Evolutionary conservation across 2,329 filamentous ascomycete species (phyloP).

Genomic region (Diaporthe citri): DNA sequence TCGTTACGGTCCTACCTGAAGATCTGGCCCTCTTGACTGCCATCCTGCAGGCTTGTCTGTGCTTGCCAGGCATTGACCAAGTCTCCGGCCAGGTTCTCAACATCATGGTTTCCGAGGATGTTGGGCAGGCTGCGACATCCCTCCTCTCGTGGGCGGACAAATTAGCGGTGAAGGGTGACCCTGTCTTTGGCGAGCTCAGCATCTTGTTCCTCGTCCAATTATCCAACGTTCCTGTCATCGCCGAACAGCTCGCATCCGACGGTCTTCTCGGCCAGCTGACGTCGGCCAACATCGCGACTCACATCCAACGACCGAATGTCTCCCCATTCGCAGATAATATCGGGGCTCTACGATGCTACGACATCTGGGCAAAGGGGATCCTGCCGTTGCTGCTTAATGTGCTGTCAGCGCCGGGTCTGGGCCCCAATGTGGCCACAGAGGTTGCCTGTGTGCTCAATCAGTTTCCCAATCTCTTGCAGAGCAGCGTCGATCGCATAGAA

Average conservation of each 20-base stretch:
- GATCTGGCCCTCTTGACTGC: conserved; percentile 91
- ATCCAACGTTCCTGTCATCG: conserved; percentile 82
- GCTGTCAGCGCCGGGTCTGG: conserved; percentile 76
- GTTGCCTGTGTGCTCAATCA: conserved; percentile 89
- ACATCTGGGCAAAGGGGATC: conserved; percentile 90
- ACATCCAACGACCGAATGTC: conserved; percentile 78
- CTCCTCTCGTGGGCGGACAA: conserved; percentile 96
- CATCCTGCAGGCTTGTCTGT: conserved; percentile 86
- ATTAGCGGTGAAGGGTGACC: conserved; percentile 82
- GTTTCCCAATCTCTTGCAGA: conserved; percentile 82
- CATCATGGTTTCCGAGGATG: conserved; percentile 77
- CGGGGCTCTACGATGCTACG: conserved; percentile 80
- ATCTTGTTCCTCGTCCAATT: conserved; percentile 90
- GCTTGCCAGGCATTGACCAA: conserved; percentile 80
- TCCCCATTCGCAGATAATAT: conserved; percentile 83
- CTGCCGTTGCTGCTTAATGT: conserved; percentile 91
- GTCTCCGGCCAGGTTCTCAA: conserved; percentile 78
- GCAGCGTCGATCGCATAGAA: conserved; percentile 80
- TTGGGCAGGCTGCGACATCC: conserved; percentile 83
- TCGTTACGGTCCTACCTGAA: conserved; percentile 74
- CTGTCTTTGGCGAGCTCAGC: conserved; percentile 93
- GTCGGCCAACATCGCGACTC: conserved; percentile 82
- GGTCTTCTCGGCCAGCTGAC: conserved; percentile 84
- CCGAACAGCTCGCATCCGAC: conserved; percentile 91
- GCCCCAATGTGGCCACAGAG: conserved; percentile 84